A percentile compares a stretch with the other conserved stretches of the same genome.
These are phyloP conservation scores for Dictyostelium intermedium DNA, from an alignment of 78 protist genomes.

Conservation along the genomic window DNA sequence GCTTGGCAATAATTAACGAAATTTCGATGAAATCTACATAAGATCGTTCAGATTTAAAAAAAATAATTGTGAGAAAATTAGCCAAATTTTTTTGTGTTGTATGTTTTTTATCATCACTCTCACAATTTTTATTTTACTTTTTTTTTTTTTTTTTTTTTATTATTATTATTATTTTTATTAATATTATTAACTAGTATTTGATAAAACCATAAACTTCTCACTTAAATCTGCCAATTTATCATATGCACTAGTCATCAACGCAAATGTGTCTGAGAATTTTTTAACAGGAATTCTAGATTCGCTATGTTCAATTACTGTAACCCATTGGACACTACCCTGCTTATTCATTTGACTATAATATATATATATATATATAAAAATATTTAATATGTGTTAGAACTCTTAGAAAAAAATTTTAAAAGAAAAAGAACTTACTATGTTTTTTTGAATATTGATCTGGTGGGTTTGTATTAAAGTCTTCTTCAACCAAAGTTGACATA, in stretches of 20 bases:
- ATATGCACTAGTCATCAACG: constrained; percentile 57
- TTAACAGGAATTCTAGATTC: constrained; percentile 38
- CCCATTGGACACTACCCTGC: constrained; percentile 40
- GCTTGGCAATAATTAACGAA: background rate
- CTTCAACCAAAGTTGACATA: background rate
- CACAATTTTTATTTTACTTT: no score
- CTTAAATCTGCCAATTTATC: constrained; percentile 55
- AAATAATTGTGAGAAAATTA: no score
- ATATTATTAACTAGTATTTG: constrained; percentile 25
- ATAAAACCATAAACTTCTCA: constrained; percentile 55
- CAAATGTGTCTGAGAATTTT: constrained; percentile 28
- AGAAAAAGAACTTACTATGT: constrained; percentile 46
- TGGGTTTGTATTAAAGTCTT: background rate
- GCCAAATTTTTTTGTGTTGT: no score
- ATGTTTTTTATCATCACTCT: no score
- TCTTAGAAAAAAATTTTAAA: background rate
- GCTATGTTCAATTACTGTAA: constrained; percentile 45
- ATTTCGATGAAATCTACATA: background rate
- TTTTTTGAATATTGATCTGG: constrained; percentile 10
- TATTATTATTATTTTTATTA: no score
- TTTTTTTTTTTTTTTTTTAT: background rate
- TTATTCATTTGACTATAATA: constrained; percentile 43
- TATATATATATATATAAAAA: no score
- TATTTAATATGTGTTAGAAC: background rate
- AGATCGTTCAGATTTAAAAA: no score